Base-by-base conservation (phyloP, 1,284 basidiomycete genomes). In the Apiotrichum gracile region DNA sequence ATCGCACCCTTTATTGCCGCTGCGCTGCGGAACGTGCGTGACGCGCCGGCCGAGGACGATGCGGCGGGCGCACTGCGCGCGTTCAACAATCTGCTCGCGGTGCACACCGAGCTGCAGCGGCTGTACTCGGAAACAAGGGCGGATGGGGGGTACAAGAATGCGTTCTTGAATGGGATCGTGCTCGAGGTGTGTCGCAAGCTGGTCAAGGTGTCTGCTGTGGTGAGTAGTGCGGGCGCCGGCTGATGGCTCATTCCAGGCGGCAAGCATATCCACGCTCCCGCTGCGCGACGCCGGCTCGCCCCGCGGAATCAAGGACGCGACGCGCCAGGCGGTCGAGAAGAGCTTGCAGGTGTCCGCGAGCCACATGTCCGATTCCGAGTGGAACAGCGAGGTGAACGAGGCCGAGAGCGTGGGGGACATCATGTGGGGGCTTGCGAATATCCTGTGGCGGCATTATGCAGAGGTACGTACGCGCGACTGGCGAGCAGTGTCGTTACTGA, bases 361-460 rank as follows among this genome's bases (percentile, higher is more conserved):
- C 3, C 52, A 49, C 27, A 54, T 65, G 49, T 53, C 41, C 5
- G 51, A 51, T 2, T 33, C 37, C 2, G 67, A 70, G 31, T 67
- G 66, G 64, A 46, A 47, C 0, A 34, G 25, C 0, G 44, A 54
- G 19, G 37, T 31, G 4, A 35, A 25, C 8, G 45, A 53, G 29
- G 25, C 38, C 26, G 44, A 60, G 40, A 39, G 51, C 14, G 67
- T 69, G 5, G 64, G 68, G 3, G 69, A 72, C 50, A 60, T 61
- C 14, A 41, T 69, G 21, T 73, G 67, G 67, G 27, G 53, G 4
- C 51, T 73, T 45, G 65, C 60, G 21, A 69, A 70, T 55, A 60
- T 66, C 19, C 54, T 73, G 9, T 73, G 65, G 58, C 51, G 69
- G 35, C 67, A 68, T n/a, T 70, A 67, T 51, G 64, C 67, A 2